These are phyloP conservation scores for Paspalum notatum DNA, from an alignment of 176 grass and related monocot genomes.

Conservation along the genomic window DNA sequence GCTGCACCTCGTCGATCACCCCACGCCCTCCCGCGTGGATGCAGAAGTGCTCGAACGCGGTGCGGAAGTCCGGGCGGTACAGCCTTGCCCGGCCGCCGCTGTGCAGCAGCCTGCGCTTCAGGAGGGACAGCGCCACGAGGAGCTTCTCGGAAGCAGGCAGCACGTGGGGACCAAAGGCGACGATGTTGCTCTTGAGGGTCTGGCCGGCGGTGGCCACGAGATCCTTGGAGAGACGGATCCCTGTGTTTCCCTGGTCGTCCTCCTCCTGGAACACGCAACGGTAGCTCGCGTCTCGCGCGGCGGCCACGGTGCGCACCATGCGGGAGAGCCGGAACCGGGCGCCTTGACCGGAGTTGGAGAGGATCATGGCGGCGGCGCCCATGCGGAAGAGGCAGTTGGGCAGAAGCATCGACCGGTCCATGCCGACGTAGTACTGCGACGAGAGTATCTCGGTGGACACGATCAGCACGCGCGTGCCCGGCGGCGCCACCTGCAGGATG, in stretches of 20 bases:
- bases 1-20: constrained; percentile 22
- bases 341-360: constrained; percentile 1
- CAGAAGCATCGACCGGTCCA: background rate
- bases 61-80: constrained; percentile 35
- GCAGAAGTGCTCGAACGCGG: constrained; percentile 41
- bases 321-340: constrained; percentile 17
- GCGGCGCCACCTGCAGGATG: background rate
- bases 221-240: constrained; percentile 23
- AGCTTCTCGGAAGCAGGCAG: constrained; percentile 33
- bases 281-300: background rate
- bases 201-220: background rate
- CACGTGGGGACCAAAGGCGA: background rate
- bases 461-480: background rate
- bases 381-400: constrained; percentile 34
- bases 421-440: constrained; percentile 22
- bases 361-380: constrained; percentile 34
- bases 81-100: background rate
- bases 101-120: background rate
- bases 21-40: constrained; percentile 29
- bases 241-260: background rate
- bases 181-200: constrained; percentile 25
- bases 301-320: background rate
- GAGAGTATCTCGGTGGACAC: constrained; percentile 35
- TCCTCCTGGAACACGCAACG: constrained; percentile 22
- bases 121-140: background rate